Conservation (phyloP, 257 asterid genomes). For the Solanum pinnatisectum region DNA sequence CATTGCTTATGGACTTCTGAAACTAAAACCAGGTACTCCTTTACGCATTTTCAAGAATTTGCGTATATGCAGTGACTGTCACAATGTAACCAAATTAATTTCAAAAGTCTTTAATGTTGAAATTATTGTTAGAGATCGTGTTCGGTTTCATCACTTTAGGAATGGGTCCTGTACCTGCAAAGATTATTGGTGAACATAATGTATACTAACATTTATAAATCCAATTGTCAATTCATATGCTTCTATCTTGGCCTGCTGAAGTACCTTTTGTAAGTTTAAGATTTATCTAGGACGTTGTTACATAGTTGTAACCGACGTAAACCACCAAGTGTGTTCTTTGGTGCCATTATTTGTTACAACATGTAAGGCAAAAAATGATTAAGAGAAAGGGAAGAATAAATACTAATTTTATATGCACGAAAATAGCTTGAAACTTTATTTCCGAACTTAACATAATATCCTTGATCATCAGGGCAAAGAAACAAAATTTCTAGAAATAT, state of each 20-base stretch:
- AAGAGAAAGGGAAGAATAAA: not conserved
- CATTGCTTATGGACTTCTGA: constrained; percentile 51
- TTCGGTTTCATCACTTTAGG: constrained; percentile 58
- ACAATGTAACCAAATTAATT: constrained; percentile 36
- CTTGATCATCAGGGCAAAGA: not conserved
- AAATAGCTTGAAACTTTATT: not conserved
- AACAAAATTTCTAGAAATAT: not conserved
- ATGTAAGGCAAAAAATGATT: not conserved
- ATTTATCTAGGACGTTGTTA: not conserved
- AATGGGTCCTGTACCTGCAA: constrained; percentile 63
- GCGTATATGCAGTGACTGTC: constrained; percentile 61
- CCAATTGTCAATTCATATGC: not conserved
- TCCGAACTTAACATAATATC: not conserved
- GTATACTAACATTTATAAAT: not conserved
- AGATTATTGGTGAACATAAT: constrained; percentile 44
- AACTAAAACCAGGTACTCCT: constrained; percentile 34
- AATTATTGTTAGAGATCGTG: constrained; percentile 65
- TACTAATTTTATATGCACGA: not conserved
- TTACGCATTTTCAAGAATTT: constrained; percentile 62
- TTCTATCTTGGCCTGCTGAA: not conserved
- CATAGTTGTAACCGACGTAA: not conserved
- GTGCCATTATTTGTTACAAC: not conserved
- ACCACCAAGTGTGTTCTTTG: not conserved
- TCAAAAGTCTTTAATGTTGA: constrained; percentile 39
- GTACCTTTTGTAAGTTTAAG: not conserved